Evolutionary conservation across 2,329 filamentous ascomycete species (phyloP).

Genomic region (Cordyceps fumosorosea): DNA sequence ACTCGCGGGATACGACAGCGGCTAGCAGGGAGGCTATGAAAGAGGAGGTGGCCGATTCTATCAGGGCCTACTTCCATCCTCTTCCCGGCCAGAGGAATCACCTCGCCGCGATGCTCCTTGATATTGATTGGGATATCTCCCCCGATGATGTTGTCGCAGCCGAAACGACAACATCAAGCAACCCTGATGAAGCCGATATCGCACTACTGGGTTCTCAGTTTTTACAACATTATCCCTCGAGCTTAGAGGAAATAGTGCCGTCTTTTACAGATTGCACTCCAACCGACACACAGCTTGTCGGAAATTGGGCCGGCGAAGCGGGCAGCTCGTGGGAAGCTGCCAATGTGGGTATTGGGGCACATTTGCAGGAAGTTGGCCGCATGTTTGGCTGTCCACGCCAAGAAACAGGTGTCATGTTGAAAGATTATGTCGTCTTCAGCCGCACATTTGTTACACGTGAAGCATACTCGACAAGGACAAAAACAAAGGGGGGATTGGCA

Average conservation of each 20-base stretch:
- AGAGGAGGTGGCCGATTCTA: slow-evolving; percentile 67
- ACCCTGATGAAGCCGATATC: slow-evolving; percentile 66
- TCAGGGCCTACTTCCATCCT: slow-evolving; percentile 70
- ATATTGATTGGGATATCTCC: slow-evolving; percentile 77
- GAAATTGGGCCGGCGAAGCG: slow-evolving; percentile 79
- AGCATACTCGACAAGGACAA: slow-evolving; percentile 80
- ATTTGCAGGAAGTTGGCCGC: slow-evolving; percentile 86
- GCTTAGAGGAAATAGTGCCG: slow-evolving; percentile 82
- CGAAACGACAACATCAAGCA: slow-evolving; percentile 76
- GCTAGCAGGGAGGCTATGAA: slow-evolving; percentile 70
- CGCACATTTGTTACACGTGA: slow-evolving; percentile 76
- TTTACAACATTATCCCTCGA: slow-evolving; percentile 83
- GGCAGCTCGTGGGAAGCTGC: slow-evolving; percentile 95
- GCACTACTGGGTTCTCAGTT: slow-evolving; percentile 91
- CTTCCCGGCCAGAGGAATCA: slow-evolving; percentile 76
- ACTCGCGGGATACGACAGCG: slow-evolving; percentile 68
- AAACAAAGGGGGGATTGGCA: slow-evolving; percentile 71
- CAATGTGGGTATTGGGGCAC: slow-evolving; percentile 87
- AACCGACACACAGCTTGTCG: slow-evolving; percentile 72
- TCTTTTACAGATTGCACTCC: slow-evolving; percentile 87
- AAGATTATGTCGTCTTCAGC: slow-evolving; percentile 80
- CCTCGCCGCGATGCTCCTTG: slow-evolving; percentile 79
- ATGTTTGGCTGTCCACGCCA: slow-evolving; percentile 86
- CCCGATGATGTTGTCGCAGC: slow-evolving; percentile 69
- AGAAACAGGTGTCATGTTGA: slow-evolving; percentile 84